Conservation (phyloP, 1,284 basidiomycete species). For the Phlebopus sp. region DNA sequence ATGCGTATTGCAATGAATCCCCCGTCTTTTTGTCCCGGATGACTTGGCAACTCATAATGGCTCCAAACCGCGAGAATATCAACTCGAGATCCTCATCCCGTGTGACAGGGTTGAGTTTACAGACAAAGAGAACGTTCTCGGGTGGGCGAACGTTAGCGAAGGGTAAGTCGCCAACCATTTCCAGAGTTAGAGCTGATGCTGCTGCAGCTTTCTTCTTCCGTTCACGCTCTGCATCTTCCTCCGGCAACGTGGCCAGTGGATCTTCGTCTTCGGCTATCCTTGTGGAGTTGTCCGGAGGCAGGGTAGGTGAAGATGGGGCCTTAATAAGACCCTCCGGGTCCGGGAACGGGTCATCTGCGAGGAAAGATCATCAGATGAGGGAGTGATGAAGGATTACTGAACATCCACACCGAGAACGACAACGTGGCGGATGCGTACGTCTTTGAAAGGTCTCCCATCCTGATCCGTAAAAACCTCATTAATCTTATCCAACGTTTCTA, state of each 20-base stretch:
- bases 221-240: constrained; percentile 78
- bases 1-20: constrained; percentile 96
- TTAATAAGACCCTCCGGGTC: constrained; percentile 77
- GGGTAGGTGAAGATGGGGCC: constrained; percentile 75
- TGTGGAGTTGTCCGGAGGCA: constrained; percentile 78
- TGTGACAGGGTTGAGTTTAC: constrained; percentile 96
- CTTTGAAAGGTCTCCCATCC: constrained; percentile 87
- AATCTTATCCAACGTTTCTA: constrained; percentile 90
- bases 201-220: constrained; percentile 84
- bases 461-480: constrained; percentile 91
- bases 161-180: constrained; percentile 98
- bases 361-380: constrained; percentile 3
- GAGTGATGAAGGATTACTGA: constrained; percentile 2
- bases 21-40: constrained; percentile 95
- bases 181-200: constrained; percentile 92
- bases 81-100: constrained; percentile 95
- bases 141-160: constrained; percentile 98
- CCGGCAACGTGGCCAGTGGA: constrained; percentile 69
- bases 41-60: constrained; percentile 96
- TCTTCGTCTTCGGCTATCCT: constrained; percentile 93
- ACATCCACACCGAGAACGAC: constrained; percentile 74
- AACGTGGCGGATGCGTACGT: constrained; percentile 90
- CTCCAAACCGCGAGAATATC: constrained; percentile 95
- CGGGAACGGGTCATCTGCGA: constrained; percentile 88
- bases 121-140: constrained; percentile 98